Conservation (phyloP, 2,329 filamentous ascomycete genomes). For the Myrmaecium sp. region DNA sequence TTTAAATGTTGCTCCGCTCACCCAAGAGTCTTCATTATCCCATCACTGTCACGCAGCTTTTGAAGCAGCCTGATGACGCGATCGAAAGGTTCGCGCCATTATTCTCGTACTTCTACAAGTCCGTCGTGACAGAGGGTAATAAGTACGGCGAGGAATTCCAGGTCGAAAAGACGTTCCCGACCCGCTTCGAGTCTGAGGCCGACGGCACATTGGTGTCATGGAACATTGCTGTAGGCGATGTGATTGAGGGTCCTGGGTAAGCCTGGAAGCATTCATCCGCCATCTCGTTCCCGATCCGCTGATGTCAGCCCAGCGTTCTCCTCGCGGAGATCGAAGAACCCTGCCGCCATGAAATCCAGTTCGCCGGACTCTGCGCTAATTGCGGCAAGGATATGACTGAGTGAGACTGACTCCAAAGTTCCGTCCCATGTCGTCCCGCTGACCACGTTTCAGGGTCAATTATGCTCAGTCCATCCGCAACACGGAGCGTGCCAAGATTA, state of each 20-base stretch:
- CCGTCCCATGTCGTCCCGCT: slow-evolving; percentile 2
- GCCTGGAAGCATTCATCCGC: slow-evolving; percentile 5
- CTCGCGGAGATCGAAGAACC: slow-evolving; percentile 73
- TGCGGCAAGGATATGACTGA: slow-evolving; percentile 96
- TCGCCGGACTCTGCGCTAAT: slow-evolving; percentile 73
- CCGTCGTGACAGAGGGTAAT: slow-evolving; percentile 48
- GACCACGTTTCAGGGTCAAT: slow-evolving; percentile 32
- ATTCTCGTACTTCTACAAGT: slow-evolving; percentile 76
- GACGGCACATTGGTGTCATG: slow-evolving; percentile 67
- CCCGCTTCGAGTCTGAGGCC: slow-evolving; percentile 66
- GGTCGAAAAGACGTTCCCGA: slow-evolving; percentile 53
- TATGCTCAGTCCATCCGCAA: slow-evolving; percentile 70
- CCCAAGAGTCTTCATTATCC: slow-evolving; percentile 60
- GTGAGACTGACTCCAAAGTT: slow-evolving; percentile 21
- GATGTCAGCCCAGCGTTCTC: slow-evolving; percentile 26
- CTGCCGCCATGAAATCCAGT: slow-evolving; percentile 82
- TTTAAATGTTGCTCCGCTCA: slow-evolving; percentile 34
- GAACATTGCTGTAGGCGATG: slow-evolving; percentile 50
- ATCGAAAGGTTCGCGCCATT: slow-evolving; percentile 63
- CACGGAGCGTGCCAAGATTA: slow-evolving; percentile 75
- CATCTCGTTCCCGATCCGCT: slow-evolving; percentile 1
- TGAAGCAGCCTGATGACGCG: slow-evolving; percentile 57
- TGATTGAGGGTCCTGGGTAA: slow-evolving; percentile 34
- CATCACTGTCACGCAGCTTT: slow-evolving; percentile 75
- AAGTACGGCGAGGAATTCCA: slow-evolving; percentile 58